Evolutionary conservation across 106 monocot species (phyloP).

Genomic region (Dioscorea alata): DNA sequence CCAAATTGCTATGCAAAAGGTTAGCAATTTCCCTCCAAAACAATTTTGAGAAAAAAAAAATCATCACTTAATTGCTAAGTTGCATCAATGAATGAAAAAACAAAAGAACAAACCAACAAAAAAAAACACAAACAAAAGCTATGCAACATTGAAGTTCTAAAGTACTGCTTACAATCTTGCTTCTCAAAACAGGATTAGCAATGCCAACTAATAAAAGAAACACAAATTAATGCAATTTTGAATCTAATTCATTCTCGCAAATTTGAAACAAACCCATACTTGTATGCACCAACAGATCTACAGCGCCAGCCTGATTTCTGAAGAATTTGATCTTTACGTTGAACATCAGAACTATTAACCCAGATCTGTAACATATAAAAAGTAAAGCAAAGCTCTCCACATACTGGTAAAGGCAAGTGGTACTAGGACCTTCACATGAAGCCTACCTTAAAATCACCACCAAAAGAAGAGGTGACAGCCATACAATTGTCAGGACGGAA

Average conservation of each 20-base stretch:
- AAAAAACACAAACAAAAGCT: neutral
- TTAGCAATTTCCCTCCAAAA: no score
- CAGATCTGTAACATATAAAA: conserved; percentile 48
- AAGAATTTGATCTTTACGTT: conserved; percentile 27
- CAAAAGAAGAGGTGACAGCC: conserved; percentile 82
- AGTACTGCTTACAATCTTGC: no score
- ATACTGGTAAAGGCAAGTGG: neutral
- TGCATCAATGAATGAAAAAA: no score
- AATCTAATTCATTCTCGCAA: no score
- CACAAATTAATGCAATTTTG: no score
- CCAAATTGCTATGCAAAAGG: no score
- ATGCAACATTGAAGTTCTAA: neutral
- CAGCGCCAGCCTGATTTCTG: conserved; percentile 85
- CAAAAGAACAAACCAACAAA: no score
- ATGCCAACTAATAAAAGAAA: no score
- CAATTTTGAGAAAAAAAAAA: no score
- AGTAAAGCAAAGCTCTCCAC: neutral
- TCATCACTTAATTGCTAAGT: no score
- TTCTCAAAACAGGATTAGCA: no score
- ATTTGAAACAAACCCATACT: conserved; percentile 28
- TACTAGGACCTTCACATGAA: neutral
- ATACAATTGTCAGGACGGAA: conserved; percentile 60
- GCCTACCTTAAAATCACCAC: conserved; percentile 89
- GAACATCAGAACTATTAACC: conserved; percentile 24
- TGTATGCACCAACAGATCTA: conserved; percentile 95